Conservation (phyloP, 2,329 filamentous ascomycete genomes). For the Talaromyces sp. region DNA sequence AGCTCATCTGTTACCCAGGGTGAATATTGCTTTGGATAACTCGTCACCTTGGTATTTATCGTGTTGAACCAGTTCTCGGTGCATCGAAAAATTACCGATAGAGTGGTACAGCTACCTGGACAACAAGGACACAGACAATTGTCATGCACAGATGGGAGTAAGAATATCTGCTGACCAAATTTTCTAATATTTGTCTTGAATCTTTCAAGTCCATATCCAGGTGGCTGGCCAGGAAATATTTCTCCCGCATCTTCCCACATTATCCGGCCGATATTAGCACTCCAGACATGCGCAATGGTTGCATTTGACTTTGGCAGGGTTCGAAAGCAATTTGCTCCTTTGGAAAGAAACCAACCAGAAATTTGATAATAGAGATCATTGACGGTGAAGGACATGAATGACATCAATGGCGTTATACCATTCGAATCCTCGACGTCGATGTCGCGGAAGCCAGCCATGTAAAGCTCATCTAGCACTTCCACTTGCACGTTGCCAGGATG, state of each 20-base stretch:
- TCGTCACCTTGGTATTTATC: not conserved
- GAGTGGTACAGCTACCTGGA: conserved; percentile 1
- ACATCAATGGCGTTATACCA: not conserved
- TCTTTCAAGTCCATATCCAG: not conserved
- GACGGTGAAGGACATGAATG: not conserved
- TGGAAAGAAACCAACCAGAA: not conserved
- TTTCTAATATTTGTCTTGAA: not conserved
- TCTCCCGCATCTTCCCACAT: not conserved
- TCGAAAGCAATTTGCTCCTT: not conserved
- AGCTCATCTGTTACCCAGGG: not conserved
- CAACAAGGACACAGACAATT: conserved; percentile 5
- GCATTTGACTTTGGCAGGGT: not conserved
- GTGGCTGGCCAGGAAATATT: not conserved
- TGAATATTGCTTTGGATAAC: not conserved
- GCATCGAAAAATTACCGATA: conserved; percentile 1
- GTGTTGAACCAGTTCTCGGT: not conserved
- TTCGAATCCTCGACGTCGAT: not conserved
- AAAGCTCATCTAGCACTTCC: not conserved
- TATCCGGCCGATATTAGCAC: not conserved
- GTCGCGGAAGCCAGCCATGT: not conserved
- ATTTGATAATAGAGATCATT: not conserved
- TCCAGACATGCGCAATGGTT: not conserved
- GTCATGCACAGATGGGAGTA: not conserved
- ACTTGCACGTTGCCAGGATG: not conserved
- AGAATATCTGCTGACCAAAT: not conserved